These are phyloP conservation scores for Acacia crassicarpa DNA, from an alignment of 306 rosid genomes.

Conservation along the genomic window DNA sequence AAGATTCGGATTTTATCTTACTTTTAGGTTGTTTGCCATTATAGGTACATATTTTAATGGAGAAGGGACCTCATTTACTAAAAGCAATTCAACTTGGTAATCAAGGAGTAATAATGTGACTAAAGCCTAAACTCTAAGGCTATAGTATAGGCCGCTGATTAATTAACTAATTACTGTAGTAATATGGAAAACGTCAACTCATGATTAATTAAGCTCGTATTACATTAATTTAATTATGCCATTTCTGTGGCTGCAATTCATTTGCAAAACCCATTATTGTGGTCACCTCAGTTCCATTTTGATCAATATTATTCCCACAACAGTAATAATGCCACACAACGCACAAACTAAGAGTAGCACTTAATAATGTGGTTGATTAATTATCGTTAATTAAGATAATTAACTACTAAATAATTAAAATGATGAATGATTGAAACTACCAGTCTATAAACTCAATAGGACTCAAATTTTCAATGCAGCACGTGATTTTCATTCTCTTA, in stretches of 20 bases:
- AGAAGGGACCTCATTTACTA: neutral
- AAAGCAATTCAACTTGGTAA: conserved; percentile 30
- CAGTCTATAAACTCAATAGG: neutral
- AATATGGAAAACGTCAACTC: conserved; percentile 20
- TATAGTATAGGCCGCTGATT: neutral
- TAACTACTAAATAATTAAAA: conserved; percentile 18
- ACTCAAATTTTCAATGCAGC: conserved; percentile 27
- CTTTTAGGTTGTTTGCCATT: conserved; percentile 1
- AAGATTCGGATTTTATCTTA: neutral
- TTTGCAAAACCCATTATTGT: conserved; percentile 23
- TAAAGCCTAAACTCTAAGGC: neutral
- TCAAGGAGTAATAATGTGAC: neutral
- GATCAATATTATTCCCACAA: neutral
- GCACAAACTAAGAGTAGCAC: neutral
- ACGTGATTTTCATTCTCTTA: conserved; percentile 38
- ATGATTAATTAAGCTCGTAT: neutral
- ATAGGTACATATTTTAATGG: neutral
- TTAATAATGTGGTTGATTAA: neutral
- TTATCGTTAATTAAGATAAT: conserved; percentile 9
- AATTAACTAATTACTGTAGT: conserved; percentile 12
- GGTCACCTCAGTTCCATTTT: conserved; percentile 37
- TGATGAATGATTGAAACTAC: neutral
- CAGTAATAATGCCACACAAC: neutral
- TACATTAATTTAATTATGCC: neutral
- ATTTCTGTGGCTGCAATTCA: conserved; percentile 28